Evolutionary conservation across 345 rosid species (phyloP).

Genomic region (Euclidium syriacum): DNA sequence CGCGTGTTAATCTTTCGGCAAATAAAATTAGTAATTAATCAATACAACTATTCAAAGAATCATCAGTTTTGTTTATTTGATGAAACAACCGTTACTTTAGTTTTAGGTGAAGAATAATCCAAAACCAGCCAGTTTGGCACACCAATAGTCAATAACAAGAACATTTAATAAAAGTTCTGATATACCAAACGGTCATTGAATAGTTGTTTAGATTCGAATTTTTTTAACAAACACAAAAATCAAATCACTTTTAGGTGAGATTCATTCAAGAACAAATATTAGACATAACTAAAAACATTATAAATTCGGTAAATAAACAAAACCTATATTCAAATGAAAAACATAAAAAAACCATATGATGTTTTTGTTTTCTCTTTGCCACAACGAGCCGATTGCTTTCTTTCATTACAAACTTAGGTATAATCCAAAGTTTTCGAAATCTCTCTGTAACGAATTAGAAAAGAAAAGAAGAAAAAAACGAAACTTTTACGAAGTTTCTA

Average conservation of each 20-base stretch:
- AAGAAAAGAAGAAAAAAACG: neutral
- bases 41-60: neutral
- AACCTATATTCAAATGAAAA: neutral
- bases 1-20: conserved; percentile 27
- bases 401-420: neutral
- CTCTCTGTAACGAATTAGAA: neutral
- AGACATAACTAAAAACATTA: neutral
- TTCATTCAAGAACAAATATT: no score
- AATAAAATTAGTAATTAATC: neutral
- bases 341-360: neutral
- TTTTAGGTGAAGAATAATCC: neutral
- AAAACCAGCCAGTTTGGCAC: conserved; percentile 16
- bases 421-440: neutral
- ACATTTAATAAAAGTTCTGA: neutral
- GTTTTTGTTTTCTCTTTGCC: neutral
- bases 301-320: neutral
- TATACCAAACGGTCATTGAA: neutral
- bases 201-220: neutral
- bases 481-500: conserved; percentile 26
- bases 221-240: neutral
- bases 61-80: conserved; percentile 3
- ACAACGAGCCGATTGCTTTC: neutral
- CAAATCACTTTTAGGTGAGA: neutral
- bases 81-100: conserved; percentile 3
- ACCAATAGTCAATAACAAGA: neutral